Percentiles rank a stretch among this genome's conserved stretches.
Conservation (phyloP, 2,329 filamentous ascomycete genomes). For the Scleromitrula shiraiana region DNA sequence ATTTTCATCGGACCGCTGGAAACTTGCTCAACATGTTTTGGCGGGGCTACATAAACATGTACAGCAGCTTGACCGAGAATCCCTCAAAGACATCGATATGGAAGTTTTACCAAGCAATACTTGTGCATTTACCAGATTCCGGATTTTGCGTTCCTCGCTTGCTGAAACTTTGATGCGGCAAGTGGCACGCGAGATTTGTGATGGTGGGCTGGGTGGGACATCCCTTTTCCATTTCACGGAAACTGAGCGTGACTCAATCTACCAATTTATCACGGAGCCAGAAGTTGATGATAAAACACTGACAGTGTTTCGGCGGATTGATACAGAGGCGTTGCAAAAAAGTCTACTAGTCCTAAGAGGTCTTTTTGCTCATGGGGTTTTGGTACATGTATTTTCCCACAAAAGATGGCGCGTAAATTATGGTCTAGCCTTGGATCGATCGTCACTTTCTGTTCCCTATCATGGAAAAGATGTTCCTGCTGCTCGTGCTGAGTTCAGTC, state of each 20-base stretch:
- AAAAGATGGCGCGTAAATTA: slow-evolving; percentile 62
- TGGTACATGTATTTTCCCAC: slow-evolving; percentile 43
- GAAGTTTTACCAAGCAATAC: slow-evolving; percentile 10
- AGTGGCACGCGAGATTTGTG: slow-evolving; percentile 36
- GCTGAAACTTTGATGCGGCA: slow-evolving; percentile 25
- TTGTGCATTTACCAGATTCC: slow-evolving; percentile 40
- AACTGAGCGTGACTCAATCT: background rate
- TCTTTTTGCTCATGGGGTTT: slow-evolving; percentile 46
- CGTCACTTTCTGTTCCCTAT: slow-evolving; percentile 49
- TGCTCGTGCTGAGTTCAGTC: slow-evolving; percentile 51
- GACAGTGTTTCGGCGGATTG: slow-evolving; percentile 18
- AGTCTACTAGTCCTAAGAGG: slow-evolving; percentile 44
- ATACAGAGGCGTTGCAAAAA: slow-evolving; percentile 28
- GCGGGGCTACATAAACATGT: slow-evolving; percentile 33
- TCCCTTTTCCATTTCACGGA: slow-evolving; percentile 22
- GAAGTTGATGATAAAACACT: slow-evolving; percentile 11
- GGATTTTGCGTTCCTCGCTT: slow-evolving; percentile 37
- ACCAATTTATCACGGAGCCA: slow-evolving; percentile 3
- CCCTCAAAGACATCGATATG: slow-evolving; percentile 38
- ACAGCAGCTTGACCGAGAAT: slow-evolving; percentile 21
- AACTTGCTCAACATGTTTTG: slow-evolving; percentile 45
- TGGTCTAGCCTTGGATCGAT: slow-evolving; percentile 42
- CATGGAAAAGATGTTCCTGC: slow-evolving; percentile 51
- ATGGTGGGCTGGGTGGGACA: slow-evolving; percentile 37
- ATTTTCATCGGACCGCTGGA: slow-evolving; percentile 48